phyloP scores from a whole-genome alignment of 306 rosid genomes.

The Castanea crenata region DNA sequence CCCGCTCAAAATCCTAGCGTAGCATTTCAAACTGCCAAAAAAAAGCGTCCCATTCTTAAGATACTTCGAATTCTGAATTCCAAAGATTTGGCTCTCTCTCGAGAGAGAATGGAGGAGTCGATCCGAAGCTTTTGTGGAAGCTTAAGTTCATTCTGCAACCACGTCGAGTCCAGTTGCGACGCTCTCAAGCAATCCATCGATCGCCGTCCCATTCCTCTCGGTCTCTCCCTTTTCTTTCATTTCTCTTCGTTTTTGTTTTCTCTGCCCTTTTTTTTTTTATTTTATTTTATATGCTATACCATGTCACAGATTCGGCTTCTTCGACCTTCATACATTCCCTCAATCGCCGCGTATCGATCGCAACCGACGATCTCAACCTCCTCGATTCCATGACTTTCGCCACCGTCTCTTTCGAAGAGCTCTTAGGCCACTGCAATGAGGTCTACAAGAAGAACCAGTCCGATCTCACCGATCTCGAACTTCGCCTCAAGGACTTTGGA shows the following conservation, averaged over 20 bases:
- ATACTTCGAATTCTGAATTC: too few relatives aligned
- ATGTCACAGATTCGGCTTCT: constrained; percentile 64
- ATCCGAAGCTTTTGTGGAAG: constrained; percentile 54
- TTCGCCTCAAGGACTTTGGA: constrained; percentile 47
- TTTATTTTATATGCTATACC: not conserved
- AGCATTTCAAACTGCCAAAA: not conserved
- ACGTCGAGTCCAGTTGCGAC: constrained; percentile 59
- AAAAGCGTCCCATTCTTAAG: not conserved
- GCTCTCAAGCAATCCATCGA: constrained; percentile 75
- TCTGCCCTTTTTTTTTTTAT: too few relatives aligned
- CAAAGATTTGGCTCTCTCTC: too few relatives aligned
- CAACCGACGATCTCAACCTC: constrained; percentile 58
- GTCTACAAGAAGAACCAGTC: constrained; percentile 62
- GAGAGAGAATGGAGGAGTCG: constrained; percentile 49
- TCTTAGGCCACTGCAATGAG: constrained; percentile 83
- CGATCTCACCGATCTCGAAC: constrained; percentile 50
- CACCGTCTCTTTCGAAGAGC: constrained; percentile 89
- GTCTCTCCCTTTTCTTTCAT: constrained; percentile 15
- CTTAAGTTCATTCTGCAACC: constrained; percentile 68
- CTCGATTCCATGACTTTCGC: constrained; percentile 73
- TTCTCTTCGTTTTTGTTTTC: not conserved
- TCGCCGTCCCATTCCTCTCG: constrained; percentile 91
- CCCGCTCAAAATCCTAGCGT: too few relatives aligned
- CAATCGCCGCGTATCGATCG: constrained; percentile 61
- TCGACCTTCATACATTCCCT: constrained; percentile 78